These are phyloP conservation scores for Luffa acutangula DNA, from an alignment of 306 rosid genomes.

Conservation along the genomic window DNA sequence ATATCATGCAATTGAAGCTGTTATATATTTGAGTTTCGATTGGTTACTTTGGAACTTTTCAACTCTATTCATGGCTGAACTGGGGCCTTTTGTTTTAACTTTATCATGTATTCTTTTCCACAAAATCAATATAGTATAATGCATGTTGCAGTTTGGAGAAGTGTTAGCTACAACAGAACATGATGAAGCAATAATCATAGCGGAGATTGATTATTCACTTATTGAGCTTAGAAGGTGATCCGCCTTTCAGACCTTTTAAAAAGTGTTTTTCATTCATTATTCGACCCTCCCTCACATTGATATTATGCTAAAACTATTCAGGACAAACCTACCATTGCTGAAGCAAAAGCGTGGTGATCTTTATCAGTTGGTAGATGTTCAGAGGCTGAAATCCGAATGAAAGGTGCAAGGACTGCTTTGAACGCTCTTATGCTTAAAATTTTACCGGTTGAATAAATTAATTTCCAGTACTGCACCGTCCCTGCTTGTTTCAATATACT, in stretches of 20 bases:
- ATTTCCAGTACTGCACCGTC: not conserved
- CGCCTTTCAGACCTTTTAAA: constrained; percentile 8
- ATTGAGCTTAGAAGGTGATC: constrained; percentile 63
- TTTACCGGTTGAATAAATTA: not conserved
- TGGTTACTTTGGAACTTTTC: not conserved
- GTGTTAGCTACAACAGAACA: constrained; percentile 89
- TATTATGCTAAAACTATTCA: constrained; percentile 20
- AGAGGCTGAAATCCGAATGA: constrained; percentile 58
- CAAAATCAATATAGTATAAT: not conserved
- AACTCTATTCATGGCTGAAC: not conserved
- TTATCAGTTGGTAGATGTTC: constrained; percentile 84
- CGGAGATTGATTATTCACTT: constrained; percentile 71
- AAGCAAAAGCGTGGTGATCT: constrained; percentile 94
- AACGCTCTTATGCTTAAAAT: not conserved
- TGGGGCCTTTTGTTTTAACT: not conserved
- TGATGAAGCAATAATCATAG: constrained; percentile 71
- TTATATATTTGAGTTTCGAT: not conserved
- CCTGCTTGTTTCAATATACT: not conserved
- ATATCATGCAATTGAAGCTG: not conserved
- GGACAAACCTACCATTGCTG: constrained; percentile 69
- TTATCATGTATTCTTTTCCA: not conserved
- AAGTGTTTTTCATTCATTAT: constrained; percentile 4
- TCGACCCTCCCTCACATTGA: not conserved
- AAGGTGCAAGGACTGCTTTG: constrained; percentile 5
- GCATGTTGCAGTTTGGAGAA: constrained; percentile 68